phyloP scores from a whole-genome alignment of 2,329 filamentous ascomycete species.

The Arthrinium phaeospermum region DNA sequence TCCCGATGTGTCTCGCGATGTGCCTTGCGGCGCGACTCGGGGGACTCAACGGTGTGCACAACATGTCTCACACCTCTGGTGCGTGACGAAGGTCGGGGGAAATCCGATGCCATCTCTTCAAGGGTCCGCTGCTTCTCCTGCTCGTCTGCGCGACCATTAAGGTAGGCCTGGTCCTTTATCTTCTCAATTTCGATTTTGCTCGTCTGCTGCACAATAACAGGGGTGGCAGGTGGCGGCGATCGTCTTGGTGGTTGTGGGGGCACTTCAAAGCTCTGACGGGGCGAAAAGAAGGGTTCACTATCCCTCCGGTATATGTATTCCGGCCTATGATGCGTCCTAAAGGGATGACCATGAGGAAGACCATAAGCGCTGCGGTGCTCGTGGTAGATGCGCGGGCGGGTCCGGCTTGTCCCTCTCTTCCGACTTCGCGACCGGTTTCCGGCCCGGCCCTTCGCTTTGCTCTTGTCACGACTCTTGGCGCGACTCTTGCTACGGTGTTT shows the following conservation, averaged over 20 bases:
- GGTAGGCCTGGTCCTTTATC: slow-evolving; percentile 29
- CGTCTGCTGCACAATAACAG: not conserved
- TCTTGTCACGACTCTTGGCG: not conserved
- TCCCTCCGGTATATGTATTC: not conserved
- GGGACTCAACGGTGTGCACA: not conserved
- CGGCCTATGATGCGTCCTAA: not conserved
- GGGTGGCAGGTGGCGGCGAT: not conserved
- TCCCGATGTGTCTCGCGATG: not conserved
- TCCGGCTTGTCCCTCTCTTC: not conserved
- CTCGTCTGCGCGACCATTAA: slow-evolving; percentile 26
- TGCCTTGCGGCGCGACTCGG: not conserved
- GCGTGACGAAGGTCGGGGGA: not conserved
- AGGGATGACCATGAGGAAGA: not conserved
- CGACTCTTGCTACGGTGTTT: not conserved
- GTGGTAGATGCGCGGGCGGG: not conserved
- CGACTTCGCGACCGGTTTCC: not conserved
- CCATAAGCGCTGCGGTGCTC: not conserved
- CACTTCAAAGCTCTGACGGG: not conserved
- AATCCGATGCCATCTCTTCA: not conserved
- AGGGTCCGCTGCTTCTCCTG: slow-evolving; percentile 14
- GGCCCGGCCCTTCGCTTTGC: not conserved
- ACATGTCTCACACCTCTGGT: not conserved
- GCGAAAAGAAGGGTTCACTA: not conserved
- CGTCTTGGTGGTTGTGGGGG: not conserved
- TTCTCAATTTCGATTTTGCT: slow-evolving; percentile 25